phyloP scores from a whole-genome alignment of 768 basidiomycete species.

The Xerocomus brunneocitrinus region DNA sequence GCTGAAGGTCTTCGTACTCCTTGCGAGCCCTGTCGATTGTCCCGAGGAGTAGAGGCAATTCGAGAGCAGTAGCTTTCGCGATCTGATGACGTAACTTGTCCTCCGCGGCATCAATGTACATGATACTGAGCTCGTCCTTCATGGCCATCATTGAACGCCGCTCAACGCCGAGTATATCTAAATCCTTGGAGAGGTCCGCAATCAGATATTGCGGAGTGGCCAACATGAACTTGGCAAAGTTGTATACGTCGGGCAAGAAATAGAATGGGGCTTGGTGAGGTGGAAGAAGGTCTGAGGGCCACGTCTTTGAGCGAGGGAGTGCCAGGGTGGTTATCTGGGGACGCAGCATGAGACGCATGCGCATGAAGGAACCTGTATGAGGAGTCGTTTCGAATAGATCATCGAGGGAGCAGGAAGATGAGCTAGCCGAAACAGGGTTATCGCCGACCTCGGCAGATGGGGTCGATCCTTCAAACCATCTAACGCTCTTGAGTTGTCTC shows the following conservation, averaged over 20 bases:
- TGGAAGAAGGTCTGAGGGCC: slow-evolving; percentile 90
- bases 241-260: slow-evolving; percentile 88
- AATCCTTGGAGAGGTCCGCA: slow-evolving; percentile 64
- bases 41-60: slow-evolving; percentile 58
- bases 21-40: slow-evolving; percentile 61
- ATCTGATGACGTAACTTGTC: slow-evolving; percentile 76
- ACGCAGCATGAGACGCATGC: slow-evolving; percentile 87
- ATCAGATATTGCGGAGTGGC: slow-evolving; percentile 85
- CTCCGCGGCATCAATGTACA: slow-evolving; percentile 78
- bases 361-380: slow-evolving; percentile 55
- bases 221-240: slow-evolving; percentile 93
- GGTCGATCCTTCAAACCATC: slow-evolving; percentile 68
- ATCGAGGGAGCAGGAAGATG: slow-evolving; percentile 44
- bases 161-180: slow-evolving; percentile 70
- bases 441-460: slow-evolving; percentile 30
- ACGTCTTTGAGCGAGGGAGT: slow-evolving; percentile 83
- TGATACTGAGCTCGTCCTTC: slow-evolving; percentile 71
- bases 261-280: slow-evolving; percentile 94
- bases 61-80: slow-evolving; percentile 71
- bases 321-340: slow-evolving; percentile 95
- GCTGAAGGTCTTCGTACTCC: slow-evolving; percentile 51
- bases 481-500: slow-evolving; percentile 87
- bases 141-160: slow-evolving; percentile 57
- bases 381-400: slow-evolving; percentile 38
- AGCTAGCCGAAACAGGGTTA: slow-evolving; percentile 27